Conservation (phyloP, 2,329 filamentous ascomycete genomes). For the Fusarium tanahbumbuense region DNA sequence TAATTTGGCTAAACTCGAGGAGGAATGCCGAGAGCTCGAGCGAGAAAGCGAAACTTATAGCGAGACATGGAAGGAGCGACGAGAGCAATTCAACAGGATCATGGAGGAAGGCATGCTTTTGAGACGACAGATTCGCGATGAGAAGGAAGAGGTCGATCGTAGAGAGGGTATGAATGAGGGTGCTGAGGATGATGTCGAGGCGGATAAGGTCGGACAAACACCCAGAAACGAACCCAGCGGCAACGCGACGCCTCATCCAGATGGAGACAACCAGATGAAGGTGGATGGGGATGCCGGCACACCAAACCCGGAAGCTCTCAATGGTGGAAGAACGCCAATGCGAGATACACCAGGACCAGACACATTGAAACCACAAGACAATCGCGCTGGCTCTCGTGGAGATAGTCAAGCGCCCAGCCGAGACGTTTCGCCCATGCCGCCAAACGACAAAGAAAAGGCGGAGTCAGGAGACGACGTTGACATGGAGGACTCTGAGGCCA, state of each 20-base stretch:
- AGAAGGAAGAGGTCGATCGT: conserved; percentile 93
- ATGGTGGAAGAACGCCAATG: conserved; percentile 51
- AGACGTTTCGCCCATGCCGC: conserved; percentile 47
- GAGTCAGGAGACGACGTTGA: conserved; percentile 66
- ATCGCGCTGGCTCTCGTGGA: conserved; percentile 32
- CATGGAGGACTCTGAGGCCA: conserved; percentile 63
- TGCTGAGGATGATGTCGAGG: conserved; percentile 68
- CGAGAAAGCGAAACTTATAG: conserved; percentile 85
- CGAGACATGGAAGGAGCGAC: conserved; percentile 83
- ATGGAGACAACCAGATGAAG: conserved; percentile 53
- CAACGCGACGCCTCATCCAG: conserved; percentile 63
- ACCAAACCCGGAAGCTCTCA: conserved; percentile 43
- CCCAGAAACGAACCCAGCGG: conserved; percentile 63
- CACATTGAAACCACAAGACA: conserved; percentile 39
- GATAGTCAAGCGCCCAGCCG: conserved; percentile 48
- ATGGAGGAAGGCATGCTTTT: conserved; percentile 92
- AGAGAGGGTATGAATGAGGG: conserved; percentile 84
- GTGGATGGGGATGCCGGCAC: conserved; percentile 46
- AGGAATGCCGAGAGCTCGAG: conserved; percentile 89
- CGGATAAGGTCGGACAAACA: conserved; percentile 60
- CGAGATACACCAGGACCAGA: conserved; percentile 48
- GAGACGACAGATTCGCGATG: conserved; percentile 86
- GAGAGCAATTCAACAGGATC: conserved; percentile 87
- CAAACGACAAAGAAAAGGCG: conserved; percentile 49
- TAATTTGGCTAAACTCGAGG: conserved; percentile 83